Percentiles rank a stretch among this genome's conserved stretches.
These are phyloP conservation scores for Globisporangium takayamanum DNA, from an alignment of 352 stramenopile species.

Conservation along the genomic window DNA sequence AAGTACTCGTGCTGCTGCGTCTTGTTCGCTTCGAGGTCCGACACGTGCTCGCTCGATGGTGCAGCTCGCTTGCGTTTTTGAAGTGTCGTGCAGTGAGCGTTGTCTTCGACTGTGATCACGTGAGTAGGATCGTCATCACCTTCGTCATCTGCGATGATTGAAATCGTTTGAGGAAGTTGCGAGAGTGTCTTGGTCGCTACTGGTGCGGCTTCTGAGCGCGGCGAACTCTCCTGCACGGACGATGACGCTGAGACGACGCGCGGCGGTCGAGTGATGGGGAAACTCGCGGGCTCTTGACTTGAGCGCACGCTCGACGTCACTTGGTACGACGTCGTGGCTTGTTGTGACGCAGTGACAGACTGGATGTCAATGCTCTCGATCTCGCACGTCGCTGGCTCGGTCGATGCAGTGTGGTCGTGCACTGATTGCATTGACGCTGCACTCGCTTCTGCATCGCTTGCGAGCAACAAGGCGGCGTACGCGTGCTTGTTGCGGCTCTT, in stretches of 20 bases:
- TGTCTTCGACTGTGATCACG: background rate
- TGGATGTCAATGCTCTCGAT: slow-evolving; percentile 9
- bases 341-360: background rate
- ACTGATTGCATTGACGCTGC: background rate
- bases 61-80: slow-evolving; percentile 3
- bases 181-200: background rate
- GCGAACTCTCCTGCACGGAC: background rate
- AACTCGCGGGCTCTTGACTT: background rate
- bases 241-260: background rate
- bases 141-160: slow-evolving; percentile 5
- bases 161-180: background rate
- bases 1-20: slow-evolving; percentile 25
- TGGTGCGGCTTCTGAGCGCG: background rate
- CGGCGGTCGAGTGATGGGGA: background rate
- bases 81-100: background rate
- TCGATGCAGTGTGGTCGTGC: background rate
- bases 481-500: slow-evolving; percentile 39
- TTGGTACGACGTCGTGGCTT: background rate
- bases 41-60: background rate
- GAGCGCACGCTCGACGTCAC: background rate
- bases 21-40: background rate
- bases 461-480: slow-evolving; percentile 31
- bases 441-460: slow-evolving; percentile 17
- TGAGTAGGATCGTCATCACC: background rate
- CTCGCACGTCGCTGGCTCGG: background rate